Evolutionary conservation across 768 basidiomycete genomes (phyloP).

Genomic region (Tylopilus plumbeoviolaceoides): DNA sequence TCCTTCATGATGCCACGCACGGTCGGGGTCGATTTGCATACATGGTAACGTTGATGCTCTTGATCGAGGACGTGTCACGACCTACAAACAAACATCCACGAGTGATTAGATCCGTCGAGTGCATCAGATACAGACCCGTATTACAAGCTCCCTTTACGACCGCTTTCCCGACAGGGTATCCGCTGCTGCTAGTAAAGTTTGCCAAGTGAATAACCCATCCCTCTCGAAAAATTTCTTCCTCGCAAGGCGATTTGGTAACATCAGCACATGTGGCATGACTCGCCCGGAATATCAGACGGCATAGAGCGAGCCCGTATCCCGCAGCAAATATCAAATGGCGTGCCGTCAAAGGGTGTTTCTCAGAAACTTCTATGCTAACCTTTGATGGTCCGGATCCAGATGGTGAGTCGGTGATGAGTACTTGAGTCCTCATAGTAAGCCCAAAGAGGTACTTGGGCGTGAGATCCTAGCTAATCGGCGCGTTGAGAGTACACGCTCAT

Average conservation of each 20-base stretch:
- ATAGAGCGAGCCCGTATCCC: slow-evolving; percentile 37
- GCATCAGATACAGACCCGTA: slow-evolving; percentile 33
- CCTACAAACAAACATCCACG: background rate
- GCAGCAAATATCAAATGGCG: slow-evolving; percentile 52
- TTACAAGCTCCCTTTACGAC: slow-evolving; percentile 57
- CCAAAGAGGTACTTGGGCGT: slow-evolving; percentile 47
- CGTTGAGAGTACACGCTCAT: slow-evolving; percentile 29
- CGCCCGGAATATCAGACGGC: slow-evolving; percentile 34
- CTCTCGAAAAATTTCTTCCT: slow-evolving; percentile 48
- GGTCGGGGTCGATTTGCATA: background rate
- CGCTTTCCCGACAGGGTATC: slow-evolving; percentile 55
- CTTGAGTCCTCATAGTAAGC: slow-evolving; percentile 56
- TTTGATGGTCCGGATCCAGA: slow-evolving; percentile 40
- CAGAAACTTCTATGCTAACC: slow-evolving; percentile 28
- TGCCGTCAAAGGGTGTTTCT: slow-evolving; percentile 32
- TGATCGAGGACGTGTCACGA: slow-evolving; percentile 23
- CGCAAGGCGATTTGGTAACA: background rate
- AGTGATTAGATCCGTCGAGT: background rate
- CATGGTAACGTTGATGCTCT: slow-evolving; percentile 22
- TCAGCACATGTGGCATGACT: background rate
- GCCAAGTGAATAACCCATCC: slow-evolving; percentile 48
- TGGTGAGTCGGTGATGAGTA: slow-evolving; percentile 35
- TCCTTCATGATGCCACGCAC: background rate
- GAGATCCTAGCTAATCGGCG: slow-evolving; percentile 57
- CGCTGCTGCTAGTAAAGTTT: slow-evolving; percentile 38